Evolutionary conservation across 176 grass and related monocot genomes (phyloP).

Genomic region (Oryza officinalis): DNA sequence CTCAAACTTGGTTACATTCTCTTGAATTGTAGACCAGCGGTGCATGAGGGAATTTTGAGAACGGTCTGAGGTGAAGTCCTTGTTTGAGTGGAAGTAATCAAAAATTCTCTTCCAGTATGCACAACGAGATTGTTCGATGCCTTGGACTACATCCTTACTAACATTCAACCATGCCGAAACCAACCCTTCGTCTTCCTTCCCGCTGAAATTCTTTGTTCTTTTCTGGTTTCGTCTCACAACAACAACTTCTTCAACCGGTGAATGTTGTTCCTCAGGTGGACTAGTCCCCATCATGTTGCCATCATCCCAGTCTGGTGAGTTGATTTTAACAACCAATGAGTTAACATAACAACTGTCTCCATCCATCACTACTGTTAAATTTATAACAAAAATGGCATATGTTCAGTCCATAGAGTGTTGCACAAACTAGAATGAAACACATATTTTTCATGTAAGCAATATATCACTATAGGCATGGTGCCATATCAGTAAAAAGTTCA

Average conservation of each 20-base stretch:
- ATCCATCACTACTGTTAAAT: neutral
- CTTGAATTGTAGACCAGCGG: conserved; percentile 18
- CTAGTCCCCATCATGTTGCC: neutral
- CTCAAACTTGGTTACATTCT: conserved; percentile 9
- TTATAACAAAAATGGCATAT: neutral
- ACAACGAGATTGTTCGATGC: neutral
- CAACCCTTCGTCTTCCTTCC: neutral
- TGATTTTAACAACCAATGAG: neutral
- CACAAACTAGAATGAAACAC: neutral
- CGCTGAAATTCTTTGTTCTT: conserved; percentile 21
- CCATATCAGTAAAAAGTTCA: neutral
- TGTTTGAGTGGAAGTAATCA: conserved; percentile 2
- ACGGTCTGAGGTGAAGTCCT: neutral
- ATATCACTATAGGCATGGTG: too few species aligned
- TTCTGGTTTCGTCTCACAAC: neutral
- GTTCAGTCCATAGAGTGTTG: neutral
- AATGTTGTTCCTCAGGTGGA: neutral
- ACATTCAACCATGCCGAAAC: conserved; percentile 12
- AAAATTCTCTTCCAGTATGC: conserved; percentile 1
- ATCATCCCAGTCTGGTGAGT: neutral
- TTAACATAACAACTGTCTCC: neutral
- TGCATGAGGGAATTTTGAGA: conserved; percentile 12
- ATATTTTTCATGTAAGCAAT: neutral
- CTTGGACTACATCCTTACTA: neutral
- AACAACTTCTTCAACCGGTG: neutral